Evolutionary conservation across 352 stramenopile species (phyloP), one percentile per base, ranked within the genome.

Genomic region (Pythium volutum): DNA sequence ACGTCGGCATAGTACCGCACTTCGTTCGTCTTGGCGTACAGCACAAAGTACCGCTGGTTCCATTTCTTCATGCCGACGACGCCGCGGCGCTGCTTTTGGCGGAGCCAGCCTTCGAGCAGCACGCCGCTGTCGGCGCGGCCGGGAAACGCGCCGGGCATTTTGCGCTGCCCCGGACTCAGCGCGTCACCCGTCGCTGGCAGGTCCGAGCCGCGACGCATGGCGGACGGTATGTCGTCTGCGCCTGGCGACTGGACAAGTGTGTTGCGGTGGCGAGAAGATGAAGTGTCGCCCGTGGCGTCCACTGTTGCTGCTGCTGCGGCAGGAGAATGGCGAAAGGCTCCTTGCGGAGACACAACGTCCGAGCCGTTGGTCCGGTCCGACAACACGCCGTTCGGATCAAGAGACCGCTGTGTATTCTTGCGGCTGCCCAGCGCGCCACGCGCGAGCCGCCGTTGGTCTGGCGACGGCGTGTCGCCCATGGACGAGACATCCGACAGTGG

Each of bases 51-150:
- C 36, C 81, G 76, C 52, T 78, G 79, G 59, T 91, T 91, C 84
- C 84, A 93, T 67, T 90, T 89, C 68, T 91, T 93, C 53, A 91
- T 76, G 11, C 84, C 84, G 39, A 89, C 89, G 38, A 91, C 76
- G 23, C 81, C 81, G 9, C 84, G 81, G 1, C 84, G 79, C 57
- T 93, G 84, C 61, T 91, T 93, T 55, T 91, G 84, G 15, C 81
- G 81, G 9, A 93, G 66, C 84, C 84, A 93, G 22, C 84, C 84
- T 74, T 93, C 81, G 0, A 93, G 59, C 3, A 91, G 25, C n/a
- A 93, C 81, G 12, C 81, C 80, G 48, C 78, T 91, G n/a, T 77
- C 81, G 29, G 71, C 66, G 15, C 67, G 64, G 1, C 81, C 81
- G 10, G 76, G 58, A 61, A 81, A 79, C 0, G 77, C 79, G 0